Percentiles rank a stretch among this genome's conserved stretches.
phyloP scores from a whole-genome alignment of 2,329 filamentous ascomycete species.

The Fusarium penzigii region DNA sequence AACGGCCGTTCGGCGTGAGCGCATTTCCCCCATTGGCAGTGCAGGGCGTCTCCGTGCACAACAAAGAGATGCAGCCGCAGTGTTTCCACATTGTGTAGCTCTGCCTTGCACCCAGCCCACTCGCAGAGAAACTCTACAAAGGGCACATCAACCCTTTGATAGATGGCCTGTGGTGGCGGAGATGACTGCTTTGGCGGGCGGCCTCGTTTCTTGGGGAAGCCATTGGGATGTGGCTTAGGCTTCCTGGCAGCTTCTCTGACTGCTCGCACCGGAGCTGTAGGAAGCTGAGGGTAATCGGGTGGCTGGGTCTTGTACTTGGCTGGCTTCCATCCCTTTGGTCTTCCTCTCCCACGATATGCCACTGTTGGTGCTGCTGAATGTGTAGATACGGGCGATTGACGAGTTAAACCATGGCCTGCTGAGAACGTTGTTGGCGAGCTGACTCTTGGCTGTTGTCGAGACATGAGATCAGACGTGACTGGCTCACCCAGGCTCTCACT shows the following conservation, averaged over 20 bases:
- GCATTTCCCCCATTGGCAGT: slow-evolving; percentile 38
- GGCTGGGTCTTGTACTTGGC: slow-evolving; percentile 31
- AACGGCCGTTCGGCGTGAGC: slow-evolving; percentile 14
- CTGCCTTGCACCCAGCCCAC: slow-evolving; percentile 59
- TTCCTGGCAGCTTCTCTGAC: slow-evolving; percentile 25
- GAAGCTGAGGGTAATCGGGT: slow-evolving; percentile 1
- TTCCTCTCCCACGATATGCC: slow-evolving; percentile 34
- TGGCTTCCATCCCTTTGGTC: slow-evolving; percentile 48
- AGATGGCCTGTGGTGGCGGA: slow-evolving; percentile 43
- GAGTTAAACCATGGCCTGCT: slow-evolving; percentile 1
- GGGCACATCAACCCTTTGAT: slow-evolving; percentile 41
- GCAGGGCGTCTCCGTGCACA: slow-evolving; percentile 45
- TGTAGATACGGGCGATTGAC: slow-evolving; percentile 1
- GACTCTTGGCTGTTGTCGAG: slow-evolving; percentile 11
- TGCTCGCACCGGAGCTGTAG: slow-evolving; percentile 18
- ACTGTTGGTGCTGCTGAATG: slow-evolving; percentile 9
- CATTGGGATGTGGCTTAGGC: slow-evolving; percentile 26
- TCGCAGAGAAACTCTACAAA: slow-evolving; percentile 60
- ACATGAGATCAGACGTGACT: slow-evolving; percentile 24
- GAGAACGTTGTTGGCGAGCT: slow-evolving; percentile 3
- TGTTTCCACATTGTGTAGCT: slow-evolving; percentile 64
- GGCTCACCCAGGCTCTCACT: slow-evolving; percentile 9
- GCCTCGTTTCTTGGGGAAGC: slow-evolving; percentile 41
- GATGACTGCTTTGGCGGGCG: slow-evolving; percentile 43
- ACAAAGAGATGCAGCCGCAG: slow-evolving; percentile 53